These are phyloP conservation scores for Rhizomucor pusillus DNA, from an alignment of 371 early-diverging fungal species.

Conservation along the genomic window DNA sequence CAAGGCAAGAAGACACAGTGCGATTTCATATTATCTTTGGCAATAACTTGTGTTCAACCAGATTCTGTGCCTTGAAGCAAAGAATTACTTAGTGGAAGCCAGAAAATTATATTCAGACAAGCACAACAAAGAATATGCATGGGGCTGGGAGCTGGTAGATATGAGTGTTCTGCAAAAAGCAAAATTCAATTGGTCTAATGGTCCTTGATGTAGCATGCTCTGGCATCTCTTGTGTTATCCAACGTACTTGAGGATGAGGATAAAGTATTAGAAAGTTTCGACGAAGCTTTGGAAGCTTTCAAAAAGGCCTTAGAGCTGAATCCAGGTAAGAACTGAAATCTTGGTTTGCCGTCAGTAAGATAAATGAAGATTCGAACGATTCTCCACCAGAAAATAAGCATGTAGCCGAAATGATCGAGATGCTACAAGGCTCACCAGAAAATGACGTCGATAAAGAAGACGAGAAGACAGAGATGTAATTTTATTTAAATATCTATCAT, in stretches of 20 bases:
- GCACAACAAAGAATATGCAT: slow-evolving; percentile 26
- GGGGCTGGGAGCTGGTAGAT: slow-evolving; percentile 37
- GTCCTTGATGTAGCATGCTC: slow-evolving; percentile 21
- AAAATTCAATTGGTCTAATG: background rate
- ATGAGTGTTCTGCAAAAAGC: background rate
- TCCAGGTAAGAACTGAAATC: slow-evolving; percentile 14
- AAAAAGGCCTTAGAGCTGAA: slow-evolving; percentile 29
- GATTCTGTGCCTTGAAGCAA: slow-evolving; percentile 14
- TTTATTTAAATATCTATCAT: background rate
- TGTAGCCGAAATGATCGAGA: slow-evolving; percentile 11
- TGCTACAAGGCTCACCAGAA: slow-evolving; percentile 6
- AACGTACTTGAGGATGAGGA: slow-evolving; percentile 39
- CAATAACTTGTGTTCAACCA: background rate
- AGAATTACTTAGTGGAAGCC: slow-evolving; percentile 16
- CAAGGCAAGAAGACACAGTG: too few species aligned
- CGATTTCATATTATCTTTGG: too few species aligned
- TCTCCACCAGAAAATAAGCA: slow-evolving; percentile 11
- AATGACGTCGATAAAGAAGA: slow-evolving; percentile 7
- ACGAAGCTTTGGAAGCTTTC: slow-evolving; percentile 32
- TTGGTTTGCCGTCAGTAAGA: too few species aligned
- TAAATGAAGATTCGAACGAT: background rate
- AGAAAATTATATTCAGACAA: slow-evolving; percentile 18
- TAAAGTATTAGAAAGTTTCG: slow-evolving; percentile 21
- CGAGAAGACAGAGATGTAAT: too few species aligned
- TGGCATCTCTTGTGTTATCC: slow-evolving; percentile 32